Conservation (phyloP, 805 yeast genomes). For the Zygosaccharomyces pseudorouxii region DNA sequence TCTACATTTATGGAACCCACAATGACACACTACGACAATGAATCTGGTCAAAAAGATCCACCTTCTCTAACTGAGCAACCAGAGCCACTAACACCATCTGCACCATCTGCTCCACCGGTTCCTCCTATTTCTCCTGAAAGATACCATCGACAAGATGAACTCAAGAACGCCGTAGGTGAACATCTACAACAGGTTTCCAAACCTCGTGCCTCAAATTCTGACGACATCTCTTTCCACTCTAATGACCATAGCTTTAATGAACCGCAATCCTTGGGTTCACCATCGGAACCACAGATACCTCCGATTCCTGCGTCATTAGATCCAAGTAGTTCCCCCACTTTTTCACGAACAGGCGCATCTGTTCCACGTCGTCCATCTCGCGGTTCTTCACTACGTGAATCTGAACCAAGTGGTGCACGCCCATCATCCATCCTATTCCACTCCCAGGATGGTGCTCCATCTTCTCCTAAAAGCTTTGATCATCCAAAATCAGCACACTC, state of each 20-base stretch:
- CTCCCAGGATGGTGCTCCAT: not conserved
- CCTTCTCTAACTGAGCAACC: not conserved
- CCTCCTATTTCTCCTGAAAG: constrained; percentile 11
- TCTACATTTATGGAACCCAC: not conserved
- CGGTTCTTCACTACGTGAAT: not conserved
- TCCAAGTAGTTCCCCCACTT: not conserved
- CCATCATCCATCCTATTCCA: not conserved
- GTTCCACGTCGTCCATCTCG: not conserved
- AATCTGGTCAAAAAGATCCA: not conserved
- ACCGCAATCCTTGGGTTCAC: not conserved
- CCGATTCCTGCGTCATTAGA: not conserved
- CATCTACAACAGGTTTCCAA: not conserved
- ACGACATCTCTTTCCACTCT: not conserved
- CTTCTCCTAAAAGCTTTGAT: not conserved
- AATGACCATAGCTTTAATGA: not conserved
- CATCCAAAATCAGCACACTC: not conserved
- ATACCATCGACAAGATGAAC: not conserved
- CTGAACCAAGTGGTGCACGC: not conserved
- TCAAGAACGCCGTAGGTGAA: not conserved
- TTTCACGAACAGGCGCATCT: not conserved
- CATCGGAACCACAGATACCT: not conserved
- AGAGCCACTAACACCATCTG: constrained; percentile 15
- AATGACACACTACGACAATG: not conserved
- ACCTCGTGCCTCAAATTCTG: not conserved
- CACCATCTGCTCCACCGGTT: constrained; percentile 17